Conservation (phyloP, 2,329 filamentous ascomycete genomes). For the Grosmannia clavigera region DNA sequence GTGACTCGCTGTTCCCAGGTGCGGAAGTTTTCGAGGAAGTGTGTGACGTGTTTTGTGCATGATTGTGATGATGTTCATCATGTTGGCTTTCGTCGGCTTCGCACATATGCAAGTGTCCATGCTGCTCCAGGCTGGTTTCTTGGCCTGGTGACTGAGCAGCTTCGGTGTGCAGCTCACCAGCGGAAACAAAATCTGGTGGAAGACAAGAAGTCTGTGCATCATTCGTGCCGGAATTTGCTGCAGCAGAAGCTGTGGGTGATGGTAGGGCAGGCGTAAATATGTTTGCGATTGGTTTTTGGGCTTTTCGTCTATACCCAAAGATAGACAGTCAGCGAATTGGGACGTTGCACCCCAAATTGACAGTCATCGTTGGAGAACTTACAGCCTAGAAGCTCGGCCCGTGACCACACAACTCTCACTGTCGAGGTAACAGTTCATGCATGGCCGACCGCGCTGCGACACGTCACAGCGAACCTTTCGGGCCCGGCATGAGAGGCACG, state of each 20-base stretch:
- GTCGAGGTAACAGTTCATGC: conserved; percentile 40
- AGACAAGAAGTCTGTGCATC: neutral
- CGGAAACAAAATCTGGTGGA: neutral
- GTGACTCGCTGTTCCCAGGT: neutral
- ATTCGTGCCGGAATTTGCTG: neutral
- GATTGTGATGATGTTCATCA: conserved; percentile 1
- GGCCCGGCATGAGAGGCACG: conserved; percentile 37
- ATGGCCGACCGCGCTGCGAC: conserved; percentile 31
- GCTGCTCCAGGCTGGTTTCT: neutral
- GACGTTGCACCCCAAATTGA: too few relatives aligned
- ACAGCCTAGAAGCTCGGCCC: conserved; percentile 8
- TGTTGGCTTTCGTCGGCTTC: neutral
- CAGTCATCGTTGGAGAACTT: neutral
- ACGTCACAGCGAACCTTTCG: conserved; percentile 39
- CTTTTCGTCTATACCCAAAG: neutral
- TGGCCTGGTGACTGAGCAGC: neutral
- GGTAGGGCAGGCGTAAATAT: neutral
- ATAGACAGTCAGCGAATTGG: neutral
- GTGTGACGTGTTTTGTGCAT: neutral
- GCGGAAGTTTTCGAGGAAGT: neutral
- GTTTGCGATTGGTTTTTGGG: neutral
- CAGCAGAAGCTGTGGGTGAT: neutral
- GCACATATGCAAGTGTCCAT: too few relatives aligned
- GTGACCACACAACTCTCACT: conserved; percentile 26
- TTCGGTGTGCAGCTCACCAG: neutral